These are phyloP conservation scores for Phytopythium chamaehyphon DNA, from an alignment of 352 stramenopile species.

Conservation along the genomic window DNA sequence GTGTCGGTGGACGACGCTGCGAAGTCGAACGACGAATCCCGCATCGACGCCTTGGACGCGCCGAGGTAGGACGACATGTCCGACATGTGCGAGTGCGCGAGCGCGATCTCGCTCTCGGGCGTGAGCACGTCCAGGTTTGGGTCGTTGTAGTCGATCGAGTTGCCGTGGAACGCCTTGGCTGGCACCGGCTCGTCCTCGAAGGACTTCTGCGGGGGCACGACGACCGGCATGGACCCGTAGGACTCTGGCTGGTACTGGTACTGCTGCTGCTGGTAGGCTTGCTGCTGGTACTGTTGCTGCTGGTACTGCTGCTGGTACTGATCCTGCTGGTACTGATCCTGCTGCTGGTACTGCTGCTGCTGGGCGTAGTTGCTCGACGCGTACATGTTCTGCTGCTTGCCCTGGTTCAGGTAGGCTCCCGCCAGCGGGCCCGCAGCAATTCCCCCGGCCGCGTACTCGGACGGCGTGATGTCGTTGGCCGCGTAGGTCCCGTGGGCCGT, in stretches of 20 bases:
- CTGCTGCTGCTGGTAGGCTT: conserved; percentile 7
- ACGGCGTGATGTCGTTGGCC: conserved; percentile 27
- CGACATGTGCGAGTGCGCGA: conserved; percentile 33
- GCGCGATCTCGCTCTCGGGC: conserved; percentile 50
- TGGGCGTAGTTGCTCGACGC: not conserved
- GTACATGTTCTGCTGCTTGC: conserved; percentile 8
- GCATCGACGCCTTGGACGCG: conserved; percentile 14
- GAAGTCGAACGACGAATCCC: conserved; percentile 8
- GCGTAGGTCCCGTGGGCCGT: conserved; percentile 26
- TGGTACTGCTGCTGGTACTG: conserved; percentile 2
- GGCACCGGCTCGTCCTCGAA: conserved; percentile 18
- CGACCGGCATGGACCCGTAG: conserved; percentile 3
- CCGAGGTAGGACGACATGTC: conserved; percentile 25
- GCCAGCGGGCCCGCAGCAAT: conserved; percentile 1
- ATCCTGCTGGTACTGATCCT: conserved; percentile 9
- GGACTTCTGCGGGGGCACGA: conserved; percentile 6
- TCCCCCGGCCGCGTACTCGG: conserved; percentile 13
- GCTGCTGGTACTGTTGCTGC: not conserved
- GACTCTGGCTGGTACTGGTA: conserved; percentile 19
- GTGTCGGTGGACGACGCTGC: conserved; percentile 24
- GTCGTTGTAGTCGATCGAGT: conserved; percentile 42
- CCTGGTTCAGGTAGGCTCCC: conserved; percentile 8
- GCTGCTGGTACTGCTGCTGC: conserved; percentile 4
- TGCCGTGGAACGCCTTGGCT: conserved; percentile 9
- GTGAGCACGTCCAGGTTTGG: conserved; percentile 56